Evolutionary conservation across 495 filamentous ascomycete species (phyloP), one percentile per base, ranked within the genome.

Genomic region (Tuber melanosporum): DNA sequence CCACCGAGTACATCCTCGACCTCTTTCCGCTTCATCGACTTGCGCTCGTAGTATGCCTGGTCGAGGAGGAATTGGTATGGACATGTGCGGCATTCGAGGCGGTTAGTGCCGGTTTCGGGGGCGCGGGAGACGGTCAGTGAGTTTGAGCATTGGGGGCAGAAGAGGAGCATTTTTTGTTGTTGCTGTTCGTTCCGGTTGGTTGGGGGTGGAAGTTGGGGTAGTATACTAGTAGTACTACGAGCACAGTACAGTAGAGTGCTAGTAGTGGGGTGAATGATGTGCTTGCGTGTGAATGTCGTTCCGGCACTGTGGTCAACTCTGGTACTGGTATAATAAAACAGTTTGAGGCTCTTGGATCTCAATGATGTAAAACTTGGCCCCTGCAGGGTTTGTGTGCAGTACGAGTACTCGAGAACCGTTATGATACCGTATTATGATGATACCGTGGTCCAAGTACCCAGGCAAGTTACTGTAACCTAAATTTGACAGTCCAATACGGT

Each of bases 81-180:
- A 80, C 95, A 99, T 71, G 93, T 94, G 62, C 92, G 91, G 86
- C 95, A 99, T 86, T 97, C 93, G 83, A 98, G 91, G 45, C 93
- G 89, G 84, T 93, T 92, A 72, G 89, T 86, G 15, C 88, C 88
- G n/a, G 85, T 85, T 42, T 85, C 77, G 42, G 87, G 86, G 76
- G 91, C 89, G 76, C 87, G 87, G 73, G 89, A 88, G 74, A 93
- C 86, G 76, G 89, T 95, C 79, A 99, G 91, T 83, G 92, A 89
- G 88, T 98, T 99, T 84, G 89, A 89, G 88, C 95, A 99, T 82
- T 90, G 88, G 52, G 95, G 95, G 83, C 95, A 99, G 89, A 98
- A 93, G 81, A 93, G 89, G 72, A 93, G 85, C 92, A 93, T 93
- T 73, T 75, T 66, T 66, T 32, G 26, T 3, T 36, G 26, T 19